Evolutionary conservation across 2,329 filamentous ascomycete species (phyloP).

Genomic region (Parafenestella ontariensis): DNA sequence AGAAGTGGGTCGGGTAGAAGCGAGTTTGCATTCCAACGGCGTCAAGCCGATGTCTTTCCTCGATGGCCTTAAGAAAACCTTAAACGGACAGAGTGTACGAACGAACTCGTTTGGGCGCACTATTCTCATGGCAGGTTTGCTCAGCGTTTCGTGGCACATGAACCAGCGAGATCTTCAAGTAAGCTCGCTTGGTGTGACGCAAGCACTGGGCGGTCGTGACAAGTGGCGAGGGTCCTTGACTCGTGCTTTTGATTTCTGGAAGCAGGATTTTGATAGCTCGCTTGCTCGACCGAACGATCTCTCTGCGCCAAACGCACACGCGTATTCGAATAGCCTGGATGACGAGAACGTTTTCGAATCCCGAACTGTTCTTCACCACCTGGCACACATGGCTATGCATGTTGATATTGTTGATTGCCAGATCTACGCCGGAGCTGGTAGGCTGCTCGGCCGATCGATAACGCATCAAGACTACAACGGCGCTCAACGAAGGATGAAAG

Average conservation of each 20-base stretch:
- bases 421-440: constrained; percentile 87
- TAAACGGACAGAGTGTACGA: constrained; percentile 83
- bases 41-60: constrained; percentile 87
- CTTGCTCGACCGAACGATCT: constrained; percentile 63
- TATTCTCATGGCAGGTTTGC: constrained; percentile 89
- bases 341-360: constrained; percentile 84
- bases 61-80: constrained; percentile 86
- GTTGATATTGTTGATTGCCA: constrained; percentile 98
- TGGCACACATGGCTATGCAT: constrained; percentile 98
- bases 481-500: constrained; percentile 83
- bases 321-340: constrained; percentile 44
- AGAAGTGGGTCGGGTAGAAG: constrained; percentile 85
- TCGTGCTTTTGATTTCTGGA: constrained; percentile 92
- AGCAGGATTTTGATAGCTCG: constrained; percentile 85
- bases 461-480: constrained; percentile 80
- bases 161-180: constrained; percentile 94
- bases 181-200: constrained; percentile 80
- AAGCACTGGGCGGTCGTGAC: constrained; percentile 83
- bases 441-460: constrained; percentile 84
- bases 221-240: constrained; percentile 89
- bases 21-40: constrained; percentile 78
- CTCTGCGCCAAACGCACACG: constrained; percentile 36
- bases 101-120: constrained; percentile 94
- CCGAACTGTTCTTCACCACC: constrained; percentile 85
- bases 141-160: constrained; percentile 98